phyloP scores from a whole-genome alignment of 2,329 filamentous ascomycete genomes.

The Ophiostoma himal-ulmi region DNA sequence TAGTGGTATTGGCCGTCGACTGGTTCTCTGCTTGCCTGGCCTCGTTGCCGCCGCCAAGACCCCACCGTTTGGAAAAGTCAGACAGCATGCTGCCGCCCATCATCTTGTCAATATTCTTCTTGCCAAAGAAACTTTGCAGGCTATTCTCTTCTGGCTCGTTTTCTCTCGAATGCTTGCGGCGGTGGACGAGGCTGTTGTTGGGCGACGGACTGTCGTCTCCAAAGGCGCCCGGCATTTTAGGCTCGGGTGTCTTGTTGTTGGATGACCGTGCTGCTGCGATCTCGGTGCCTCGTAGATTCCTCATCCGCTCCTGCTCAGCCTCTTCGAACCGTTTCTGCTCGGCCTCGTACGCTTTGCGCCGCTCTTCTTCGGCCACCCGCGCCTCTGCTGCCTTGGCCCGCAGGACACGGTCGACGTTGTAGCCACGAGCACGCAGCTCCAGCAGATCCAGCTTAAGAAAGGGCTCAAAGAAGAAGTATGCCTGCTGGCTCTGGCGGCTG shows the following conservation, averaged over 20 bases:
- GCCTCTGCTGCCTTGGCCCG: conserved; percentile 82
- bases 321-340: conserved; percentile 64
- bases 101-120: conserved; percentile 30
- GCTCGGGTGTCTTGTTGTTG: conserved; percentile 27
- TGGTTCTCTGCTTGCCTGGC: not conserved
- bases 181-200: not conserved
- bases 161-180: not conserved
- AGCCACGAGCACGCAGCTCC: conserved; percentile 77
- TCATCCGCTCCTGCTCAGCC: conserved; percentile 36
- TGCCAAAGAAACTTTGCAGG: conserved; percentile 9
- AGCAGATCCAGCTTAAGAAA: conserved; percentile 80
- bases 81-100: conserved; percentile 25
- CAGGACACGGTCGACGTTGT: conserved; percentile 93
- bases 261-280: not conserved
- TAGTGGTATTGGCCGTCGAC: not conserved
- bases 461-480: conserved; percentile 84
- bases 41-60: not conserved
- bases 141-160: not conserved
- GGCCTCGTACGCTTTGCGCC: conserved; percentile 65
- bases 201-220: conserved; percentile 34
- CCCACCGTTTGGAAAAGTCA: not conserved
- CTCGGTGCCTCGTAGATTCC: not conserved
- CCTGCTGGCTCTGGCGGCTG: conserved; percentile 76
- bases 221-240: conserved; percentile 69
- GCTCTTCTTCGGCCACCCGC: conserved; percentile 76